Percentiles rank a stretch among this genome's conserved stretches.
phyloP scores from a whole-genome alignment of 306 rosid species.

The Dicorynia guianensis region DNA sequence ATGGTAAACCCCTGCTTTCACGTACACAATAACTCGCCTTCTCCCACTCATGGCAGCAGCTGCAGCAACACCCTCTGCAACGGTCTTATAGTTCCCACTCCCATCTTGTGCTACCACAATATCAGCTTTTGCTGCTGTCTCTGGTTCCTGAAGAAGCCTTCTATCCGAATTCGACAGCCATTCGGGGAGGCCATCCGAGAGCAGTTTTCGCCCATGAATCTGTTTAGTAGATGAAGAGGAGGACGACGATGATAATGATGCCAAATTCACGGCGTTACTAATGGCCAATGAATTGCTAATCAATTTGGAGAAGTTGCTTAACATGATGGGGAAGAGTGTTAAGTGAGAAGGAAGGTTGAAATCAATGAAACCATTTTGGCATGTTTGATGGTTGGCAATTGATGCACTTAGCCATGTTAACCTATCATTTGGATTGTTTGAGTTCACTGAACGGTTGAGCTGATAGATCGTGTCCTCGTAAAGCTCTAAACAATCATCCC shows the following conservation, averaged over 20 bases:
- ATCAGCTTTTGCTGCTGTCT: constrained; percentile 42
- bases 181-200: constrained; percentile 50
- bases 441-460: constrained; percentile 58
- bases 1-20: constrained; percentile 74
- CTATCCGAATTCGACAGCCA: constrained; percentile 69
- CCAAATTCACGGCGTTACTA: constrained; percentile 38
- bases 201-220: constrained; percentile 50
- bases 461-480: constrained; percentile 69
- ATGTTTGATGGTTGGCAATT: constrained; percentile 76
- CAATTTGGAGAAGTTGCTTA: constrained; percentile 70
- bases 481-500: constrained; percentile 77
- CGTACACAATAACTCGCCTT: constrained; percentile 60
- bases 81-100: constrained; percentile 62
- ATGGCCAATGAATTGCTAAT: constrained; percentile 77
- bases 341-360: constrained; percentile 50
- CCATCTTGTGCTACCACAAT: constrained; percentile 79
- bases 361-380: constrained; percentile 72
- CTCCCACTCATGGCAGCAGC: constrained; percentile 46
- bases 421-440: constrained; percentile 49
- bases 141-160: constrained; percentile 50
- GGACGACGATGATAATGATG: constrained; percentile 4
- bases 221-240: constrained; percentile 29
- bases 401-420: constrained; percentile 82
- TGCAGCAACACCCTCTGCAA: constrained; percentile 65
- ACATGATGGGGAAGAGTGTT: constrained; percentile 52